Evolutionary conservation across 257 asterid species (phyloP).

Genomic region (Vinca minor): DNA sequence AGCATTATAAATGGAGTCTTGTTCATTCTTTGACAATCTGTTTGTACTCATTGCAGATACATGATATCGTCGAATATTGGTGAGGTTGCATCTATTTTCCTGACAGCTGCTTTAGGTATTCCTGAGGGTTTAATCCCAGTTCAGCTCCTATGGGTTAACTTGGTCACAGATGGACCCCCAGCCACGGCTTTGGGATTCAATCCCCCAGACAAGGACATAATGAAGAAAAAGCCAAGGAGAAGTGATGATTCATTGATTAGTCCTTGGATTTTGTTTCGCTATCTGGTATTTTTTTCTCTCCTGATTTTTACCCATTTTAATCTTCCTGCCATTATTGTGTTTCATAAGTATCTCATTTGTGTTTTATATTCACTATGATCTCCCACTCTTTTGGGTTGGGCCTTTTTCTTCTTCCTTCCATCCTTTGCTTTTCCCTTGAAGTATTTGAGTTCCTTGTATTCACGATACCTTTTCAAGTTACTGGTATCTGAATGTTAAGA

Average conservation of each 20-base stretch:
- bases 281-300: conserved; percentile 41
- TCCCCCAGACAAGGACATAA: conserved; percentile 95
- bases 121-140: conserved; percentile 98
- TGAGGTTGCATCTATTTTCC: conserved; percentile 86
- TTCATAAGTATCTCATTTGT: no score
- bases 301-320: no score
- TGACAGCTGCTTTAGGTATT: conserved; percentile 93
- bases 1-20: not conserved
- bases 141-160: conserved; percentile 96
- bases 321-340: no score
- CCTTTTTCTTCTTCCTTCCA: no score
- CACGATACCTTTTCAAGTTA: no score
- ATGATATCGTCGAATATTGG: conserved; percentile 99
- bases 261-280: conserved; percentile 91
- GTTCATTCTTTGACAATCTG: not conserved
- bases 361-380: no score
- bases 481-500: no score
- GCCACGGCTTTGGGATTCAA: conserved; percentile 98
- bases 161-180: conserved; percentile 99
- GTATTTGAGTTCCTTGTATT: no score
- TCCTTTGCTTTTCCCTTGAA: no score
- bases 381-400: no score
- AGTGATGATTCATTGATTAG: conserved; percentile 90
- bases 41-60: conserved; percentile 47
- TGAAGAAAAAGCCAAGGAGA: conserved; percentile 89